Evolutionary conservation across 352 stramenopile species (phyloP).

Genomic region (Globisporangium cederbergense): DNA sequence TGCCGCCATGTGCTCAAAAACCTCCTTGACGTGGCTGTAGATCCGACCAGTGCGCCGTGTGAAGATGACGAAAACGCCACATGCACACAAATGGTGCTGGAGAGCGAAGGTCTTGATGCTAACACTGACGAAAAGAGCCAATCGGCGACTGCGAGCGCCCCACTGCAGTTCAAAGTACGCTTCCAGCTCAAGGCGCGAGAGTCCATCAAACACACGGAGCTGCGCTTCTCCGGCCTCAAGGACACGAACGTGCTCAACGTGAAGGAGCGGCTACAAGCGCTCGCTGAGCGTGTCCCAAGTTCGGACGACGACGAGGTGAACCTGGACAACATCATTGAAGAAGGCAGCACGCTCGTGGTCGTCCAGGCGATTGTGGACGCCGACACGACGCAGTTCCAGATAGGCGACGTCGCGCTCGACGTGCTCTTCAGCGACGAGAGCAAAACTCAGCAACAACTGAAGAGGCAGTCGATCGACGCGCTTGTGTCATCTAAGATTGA

Average conservation of each 20-base stretch:
- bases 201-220: constrained; percentile 30
- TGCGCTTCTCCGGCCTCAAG: constrained; percentile 56
- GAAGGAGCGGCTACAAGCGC: constrained; percentile 52
- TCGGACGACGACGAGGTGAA: constrained; percentile 43
- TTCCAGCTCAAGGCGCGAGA: constrained; percentile 43
- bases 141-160: constrained; percentile 14
- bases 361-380: constrained; percentile 63
- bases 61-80: constrained; percentile 9
- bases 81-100: constrained; percentile 42
- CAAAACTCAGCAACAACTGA: constrained; percentile 26
- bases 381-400: constrained; percentile 30
- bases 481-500: constrained; percentile 15
- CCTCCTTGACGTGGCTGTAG: constrained; percentile 41
- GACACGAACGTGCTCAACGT: constrained; percentile 69
- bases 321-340: constrained; percentile 67
- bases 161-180: constrained; percentile 47
- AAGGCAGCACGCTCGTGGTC: constrained; percentile 61
- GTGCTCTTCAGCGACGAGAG: constrained; percentile 42
- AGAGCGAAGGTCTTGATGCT: constrained; percentile 31
- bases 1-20: constrained; percentile 56
- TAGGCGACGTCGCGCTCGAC: constrained; percentile 57
- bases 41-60: constrained; percentile 27
- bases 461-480: not conserved
- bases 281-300: constrained; percentile 29
- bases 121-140: not conserved